Base-by-base conservation (phyloP, 1,284 basidiomycete genomes). In the Heliocybe sulcata region DNA sequence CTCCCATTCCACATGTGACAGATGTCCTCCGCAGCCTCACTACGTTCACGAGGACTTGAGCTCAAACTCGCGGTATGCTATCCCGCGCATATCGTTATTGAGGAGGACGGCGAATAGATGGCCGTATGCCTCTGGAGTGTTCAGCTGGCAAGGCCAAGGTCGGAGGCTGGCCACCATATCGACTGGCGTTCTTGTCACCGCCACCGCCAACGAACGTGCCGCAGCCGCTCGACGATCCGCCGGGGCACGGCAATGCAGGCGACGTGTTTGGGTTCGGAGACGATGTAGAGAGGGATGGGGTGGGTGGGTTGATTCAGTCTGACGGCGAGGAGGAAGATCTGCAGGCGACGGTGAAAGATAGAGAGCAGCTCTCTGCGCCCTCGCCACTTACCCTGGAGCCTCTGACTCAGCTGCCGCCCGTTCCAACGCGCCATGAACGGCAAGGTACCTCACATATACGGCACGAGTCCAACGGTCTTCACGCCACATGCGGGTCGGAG, bases 231-330 rank as follows among this genome's bases (percentile, higher is more conserved):
- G 47, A 49, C 27, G 38, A 42, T 42, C 38, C 38, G 16, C 38
- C 38, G 19, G 38, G 38, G 6, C 38, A 42, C 19, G 38, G 38
- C 38, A 16, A 42, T 6, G 8, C 6, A 16, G n/a, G 12, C 3
- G 10, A 49, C 47, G 47, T 25, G 10, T 29, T 49, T 25, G 47
- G 27, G 22, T n/a, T n/a, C n/a, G n/a, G n/a, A n/a, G 47, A 25
- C 47, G 47, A 49, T 49, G 47, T 49, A 26, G 47, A 49, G 27
- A 14, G 47, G 12, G 47, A 49, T n/a, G 47, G 47, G 16, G 47
- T 49, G 47, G 27, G 47, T 11, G 47, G 47, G n/a, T n/a, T 49
- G 20, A 49, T 49, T 26, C 23, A 49, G 27, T 25, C 25, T n/a
- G 47, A 49, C 47, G 23, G 14, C 6, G 47, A 49, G 22, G 47